Percentiles rank a stretch among this genome's conserved stretches.
phyloP scores from a whole-genome alignment of 805 yeast genomes.

The Komagataella pseudopastoris region DNA sequence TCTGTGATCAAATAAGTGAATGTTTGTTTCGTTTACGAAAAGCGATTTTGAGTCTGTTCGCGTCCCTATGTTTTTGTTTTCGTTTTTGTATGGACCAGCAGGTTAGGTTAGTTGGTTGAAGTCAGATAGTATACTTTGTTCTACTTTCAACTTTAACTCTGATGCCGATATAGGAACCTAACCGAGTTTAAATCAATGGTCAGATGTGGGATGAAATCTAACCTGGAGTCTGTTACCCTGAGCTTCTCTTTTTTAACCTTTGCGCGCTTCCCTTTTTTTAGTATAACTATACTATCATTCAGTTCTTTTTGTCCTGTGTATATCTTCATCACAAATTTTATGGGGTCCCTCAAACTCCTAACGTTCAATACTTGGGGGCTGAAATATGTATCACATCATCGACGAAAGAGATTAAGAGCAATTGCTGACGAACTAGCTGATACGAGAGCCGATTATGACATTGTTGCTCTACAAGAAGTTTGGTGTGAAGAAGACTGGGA shows the following conservation, averaged over 20 bases:
- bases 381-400: constrained; percentile 62
- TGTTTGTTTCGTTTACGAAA: background rate
- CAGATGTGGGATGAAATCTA: too few species aligned
- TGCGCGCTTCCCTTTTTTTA: too few species aligned
- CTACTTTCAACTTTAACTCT: too few species aligned
- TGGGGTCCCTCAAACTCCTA: constrained; percentile 28
- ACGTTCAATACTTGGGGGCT: constrained; percentile 87
- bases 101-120: too few species aligned
- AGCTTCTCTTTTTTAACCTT: too few species aligned
- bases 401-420: constrained; percentile 53
- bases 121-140: too few species aligned
- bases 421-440: constrained; percentile 54
- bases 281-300: too few species aligned
- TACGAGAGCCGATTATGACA: constrained; percentile 38
- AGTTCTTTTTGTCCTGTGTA: background rate
- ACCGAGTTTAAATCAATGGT: too few species aligned
- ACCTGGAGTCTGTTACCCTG: too few species aligned
- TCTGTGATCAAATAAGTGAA: background rate
- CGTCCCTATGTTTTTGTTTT: background rate
- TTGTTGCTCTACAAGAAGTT: constrained; percentile 87
- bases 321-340: background rate
- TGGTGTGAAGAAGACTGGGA: constrained; percentile 87
- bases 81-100: background rate
- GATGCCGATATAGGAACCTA: too few species aligned
- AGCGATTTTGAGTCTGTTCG: background rate